phyloP scores from a whole-genome alignment of 2,329 filamentous ascomycete species.

The Hymenoscyphus albidus region DNA sequence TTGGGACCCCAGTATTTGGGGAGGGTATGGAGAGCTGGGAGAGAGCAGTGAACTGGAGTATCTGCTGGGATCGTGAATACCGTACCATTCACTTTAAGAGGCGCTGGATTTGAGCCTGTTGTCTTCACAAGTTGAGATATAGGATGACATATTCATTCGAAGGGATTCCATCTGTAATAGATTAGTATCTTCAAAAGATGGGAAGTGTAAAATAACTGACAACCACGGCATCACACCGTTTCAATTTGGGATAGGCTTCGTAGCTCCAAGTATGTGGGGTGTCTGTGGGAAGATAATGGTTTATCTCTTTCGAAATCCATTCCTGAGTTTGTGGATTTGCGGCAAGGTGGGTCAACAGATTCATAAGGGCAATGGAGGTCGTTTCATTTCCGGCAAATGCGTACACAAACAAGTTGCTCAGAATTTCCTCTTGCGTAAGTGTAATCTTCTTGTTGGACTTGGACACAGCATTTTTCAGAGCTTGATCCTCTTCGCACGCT shows the following conservation, averaged over 20 bases:
- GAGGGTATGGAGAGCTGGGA: constrained; percentile 1
- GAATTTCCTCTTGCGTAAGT: constrained; percentile 35
- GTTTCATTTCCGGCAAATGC: constrained; percentile 74
- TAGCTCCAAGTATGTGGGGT: neutral
- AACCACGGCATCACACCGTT: constrained; percentile 3
- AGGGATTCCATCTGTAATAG: constrained; percentile 40
- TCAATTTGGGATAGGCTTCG: constrained; percentile 3
- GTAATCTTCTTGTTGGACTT: neutral
- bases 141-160: constrained; percentile 50
- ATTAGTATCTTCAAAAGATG: neutral
- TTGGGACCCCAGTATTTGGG: neutral
- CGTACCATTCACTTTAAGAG: constrained; percentile 7
- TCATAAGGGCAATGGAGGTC: constrained; percentile 68
- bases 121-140: constrained; percentile 50
- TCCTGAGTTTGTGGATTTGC: constrained; percentile 59
- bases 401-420: constrained; percentile 65
- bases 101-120: constrained; percentile 23
- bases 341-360: constrained; percentile 63
- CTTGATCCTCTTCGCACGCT: constrained; percentile 1
- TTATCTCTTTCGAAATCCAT: constrained; percentile 60
- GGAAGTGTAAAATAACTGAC: neutral
- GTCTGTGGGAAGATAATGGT: neutral
- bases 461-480: neutral
- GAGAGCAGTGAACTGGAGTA: neutral
- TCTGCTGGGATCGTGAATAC: neutral